Conservation (phyloP, 2,329 filamentous ascomycete genomes). For the Pestalotiopsis sp. region DNA sequence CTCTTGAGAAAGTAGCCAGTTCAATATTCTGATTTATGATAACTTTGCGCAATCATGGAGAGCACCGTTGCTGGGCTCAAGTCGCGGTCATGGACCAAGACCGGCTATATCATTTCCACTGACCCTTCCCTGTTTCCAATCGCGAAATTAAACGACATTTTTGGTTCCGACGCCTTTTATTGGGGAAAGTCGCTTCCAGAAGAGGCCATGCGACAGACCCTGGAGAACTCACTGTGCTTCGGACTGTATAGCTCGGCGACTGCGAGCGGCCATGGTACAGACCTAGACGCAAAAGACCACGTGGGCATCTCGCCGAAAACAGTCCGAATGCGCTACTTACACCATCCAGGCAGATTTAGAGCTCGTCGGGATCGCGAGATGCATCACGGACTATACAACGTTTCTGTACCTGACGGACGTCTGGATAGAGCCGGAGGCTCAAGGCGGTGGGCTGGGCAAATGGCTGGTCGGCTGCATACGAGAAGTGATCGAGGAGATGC, state of each 20-base stretch:
- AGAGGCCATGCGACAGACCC: conserved; percentile 26
- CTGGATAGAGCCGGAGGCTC: conserved; percentile 44
- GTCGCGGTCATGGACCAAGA: conserved; percentile 16
- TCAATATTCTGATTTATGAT: too few species aligned
- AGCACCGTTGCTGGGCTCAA: neutral
- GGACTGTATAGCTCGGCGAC: conserved; percentile 30
- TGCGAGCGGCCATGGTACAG: neutral
- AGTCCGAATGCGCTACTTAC: neutral
- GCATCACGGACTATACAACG: conserved; percentile 50
- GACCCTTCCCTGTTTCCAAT: conserved; percentile 34
- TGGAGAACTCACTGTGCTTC: conserved; percentile 37
- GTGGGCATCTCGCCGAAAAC: neutral
- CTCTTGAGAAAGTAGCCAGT: too few species aligned
- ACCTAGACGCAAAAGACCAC: neutral
- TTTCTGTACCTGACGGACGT: conserved; percentile 55
- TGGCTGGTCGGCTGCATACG: conserved; percentile 49
- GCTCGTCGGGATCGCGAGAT: conserved; percentile 46
- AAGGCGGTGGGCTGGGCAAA: conserved; percentile 46
- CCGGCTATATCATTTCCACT: conserved; percentile 36
- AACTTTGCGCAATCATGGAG: neutral
- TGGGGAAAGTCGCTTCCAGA: conserved; percentile 34
- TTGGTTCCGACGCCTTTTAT: conserved; percentile 34
- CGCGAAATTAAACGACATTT: conserved; percentile 31
- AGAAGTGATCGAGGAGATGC: conserved; percentile 44
- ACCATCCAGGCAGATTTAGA: neutral